These are phyloP conservation scores for Plasmopara muralis DNA, from an alignment of 352 stramenopile genomes.

Conservation along the genomic window DNA sequence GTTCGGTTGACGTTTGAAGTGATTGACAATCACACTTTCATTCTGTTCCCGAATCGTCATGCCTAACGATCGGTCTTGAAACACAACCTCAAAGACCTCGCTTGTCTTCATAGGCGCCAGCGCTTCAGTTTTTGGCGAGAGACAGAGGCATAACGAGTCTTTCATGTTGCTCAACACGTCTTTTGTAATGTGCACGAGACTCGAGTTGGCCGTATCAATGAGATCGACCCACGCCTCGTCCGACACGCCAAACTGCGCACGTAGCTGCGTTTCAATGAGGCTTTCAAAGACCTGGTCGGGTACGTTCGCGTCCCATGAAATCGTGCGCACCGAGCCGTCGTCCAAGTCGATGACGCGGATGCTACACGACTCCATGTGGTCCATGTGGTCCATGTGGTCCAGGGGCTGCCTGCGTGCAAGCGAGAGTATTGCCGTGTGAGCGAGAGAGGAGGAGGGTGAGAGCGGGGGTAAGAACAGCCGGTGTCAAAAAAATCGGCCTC, in stretches of 20 bases:
- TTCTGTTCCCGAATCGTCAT: constrained; percentile 84
- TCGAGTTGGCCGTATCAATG: constrained; percentile 75
- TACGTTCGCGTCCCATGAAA: constrained; percentile 75
- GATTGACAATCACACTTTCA: constrained; percentile 80
- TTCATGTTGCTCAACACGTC: constrained; percentile 44
- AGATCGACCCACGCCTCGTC: constrained; percentile 85
- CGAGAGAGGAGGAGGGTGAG: constrained; percentile 10
- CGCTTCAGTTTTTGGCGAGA: constrained; percentile 79
- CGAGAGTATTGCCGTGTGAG: constrained; percentile 10
- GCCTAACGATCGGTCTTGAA: constrained; percentile 58
- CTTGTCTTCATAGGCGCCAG: constrained; percentile 72
- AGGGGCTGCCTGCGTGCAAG: background rate
- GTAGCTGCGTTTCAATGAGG: constrained; percentile 70
- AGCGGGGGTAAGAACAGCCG: constrained; percentile 4
- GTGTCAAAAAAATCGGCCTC: constrained; percentile 7
- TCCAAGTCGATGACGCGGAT: constrained; percentile 82
- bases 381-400: constrained; percentile 29
- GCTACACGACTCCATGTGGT: constrained; percentile 33
- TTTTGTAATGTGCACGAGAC: constrained; percentile 79
- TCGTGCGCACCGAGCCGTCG: constrained; percentile 63
- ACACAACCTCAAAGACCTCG: constrained; percentile 76
- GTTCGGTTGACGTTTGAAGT: constrained; percentile 65
- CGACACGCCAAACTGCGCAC: constrained; percentile 66
- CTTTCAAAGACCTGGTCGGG: constrained; percentile 78
- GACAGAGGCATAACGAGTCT: constrained; percentile 67